phyloP scores from a whole-genome alignment of 768 basidiomycete genomes.

The Cyclocybe cylindracea region DNA sequence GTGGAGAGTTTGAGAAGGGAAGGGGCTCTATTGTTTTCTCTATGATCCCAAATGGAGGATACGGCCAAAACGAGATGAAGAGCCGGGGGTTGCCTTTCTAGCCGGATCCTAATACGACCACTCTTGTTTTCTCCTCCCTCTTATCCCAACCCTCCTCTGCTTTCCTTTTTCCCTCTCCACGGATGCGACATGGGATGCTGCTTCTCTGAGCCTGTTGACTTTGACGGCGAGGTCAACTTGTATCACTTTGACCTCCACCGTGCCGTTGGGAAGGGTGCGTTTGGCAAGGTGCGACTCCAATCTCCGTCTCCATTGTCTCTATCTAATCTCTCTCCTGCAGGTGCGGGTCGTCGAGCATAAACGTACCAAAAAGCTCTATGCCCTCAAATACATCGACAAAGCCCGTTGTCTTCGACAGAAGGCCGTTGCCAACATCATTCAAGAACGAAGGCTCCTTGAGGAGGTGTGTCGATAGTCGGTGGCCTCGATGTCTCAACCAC shows the following conservation, averaged over 20 bases:
- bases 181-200: slow-evolving; percentile 62
- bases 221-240: slow-evolving; percentile 82
- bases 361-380: slow-evolving; percentile 86
- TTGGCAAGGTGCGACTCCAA: slow-evolving; percentile 79
- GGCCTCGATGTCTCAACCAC: slow-evolving; percentile 1
- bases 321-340: slow-evolving; percentile 37
- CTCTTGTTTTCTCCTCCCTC: slow-evolving; percentile 38
- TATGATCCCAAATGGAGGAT: slow-evolving; percentile 10
- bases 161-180: slow-evolving; percentile 29
- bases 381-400: slow-evolving; percentile 98
- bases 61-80: slow-evolving; percentile 23
- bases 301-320: slow-evolving; percentile 1
- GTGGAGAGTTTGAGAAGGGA: background rate
- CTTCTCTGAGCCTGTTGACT: slow-evolving; percentile 81
- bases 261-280: slow-evolving; percentile 95
- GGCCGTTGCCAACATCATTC: slow-evolving; percentile 90
- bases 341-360: slow-evolving; percentile 98
- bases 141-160: slow-evolving; percentile 32
- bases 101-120: slow-evolving; percentile 26
- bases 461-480: slow-evolving; percentile 55
- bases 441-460: slow-evolving; percentile 89
- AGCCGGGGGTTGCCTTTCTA: slow-evolving; percentile 20
- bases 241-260: slow-evolving; percentile 97
- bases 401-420: slow-evolving; percentile 87
- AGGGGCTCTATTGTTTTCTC: background rate